These are phyloP conservation scores for Rostrohypoxylon terebratum DNA, from an alignment of 495 filamentous ascomycete species.

Conservation along the genomic window DNA sequence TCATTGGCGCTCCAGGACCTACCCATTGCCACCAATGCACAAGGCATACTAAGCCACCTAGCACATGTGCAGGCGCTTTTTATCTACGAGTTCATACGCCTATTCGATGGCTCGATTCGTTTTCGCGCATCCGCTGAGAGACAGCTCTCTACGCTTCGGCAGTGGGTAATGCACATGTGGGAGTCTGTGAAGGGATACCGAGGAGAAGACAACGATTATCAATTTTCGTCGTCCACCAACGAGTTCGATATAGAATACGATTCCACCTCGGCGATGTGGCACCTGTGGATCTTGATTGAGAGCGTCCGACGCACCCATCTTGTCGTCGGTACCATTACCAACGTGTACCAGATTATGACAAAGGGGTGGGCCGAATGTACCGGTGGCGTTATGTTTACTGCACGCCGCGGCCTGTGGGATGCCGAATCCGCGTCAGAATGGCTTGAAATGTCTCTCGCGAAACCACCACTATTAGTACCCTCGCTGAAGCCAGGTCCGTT, in stretches of 20 bases:
- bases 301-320: constrained; percentile 19
- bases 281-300: constrained; percentile 17
- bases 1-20: neutral
- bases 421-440: neutral
- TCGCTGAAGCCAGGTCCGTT: neutral
- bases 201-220: neutral
- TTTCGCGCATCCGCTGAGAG: constrained; percentile 12
- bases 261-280: constrained; percentile 6
- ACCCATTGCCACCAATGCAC: neutral
- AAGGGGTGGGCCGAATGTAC: neutral
- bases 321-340: constrained; percentile 4
- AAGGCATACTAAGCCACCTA: neutral
- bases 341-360: constrained; percentile 38
- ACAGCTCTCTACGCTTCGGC: constrained; percentile 10
- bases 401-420: constrained; percentile 1
- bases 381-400: constrained; percentile 5
- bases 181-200: neutral
- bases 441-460: neutral
- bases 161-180: constrained; percentile 2
- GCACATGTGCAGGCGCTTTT: constrained; percentile 13
- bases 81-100: constrained; percentile 11
- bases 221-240: neutral
- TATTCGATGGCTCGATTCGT: constrained; percentile 19
- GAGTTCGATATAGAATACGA: constrained; percentile 15
- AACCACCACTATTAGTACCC: neutral